These are phyloP conservation scores for Hyphopichia wangnamkhiaoensis DNA, from an alignment of 1,139 yeast species.

Conservation along the genomic window DNA sequence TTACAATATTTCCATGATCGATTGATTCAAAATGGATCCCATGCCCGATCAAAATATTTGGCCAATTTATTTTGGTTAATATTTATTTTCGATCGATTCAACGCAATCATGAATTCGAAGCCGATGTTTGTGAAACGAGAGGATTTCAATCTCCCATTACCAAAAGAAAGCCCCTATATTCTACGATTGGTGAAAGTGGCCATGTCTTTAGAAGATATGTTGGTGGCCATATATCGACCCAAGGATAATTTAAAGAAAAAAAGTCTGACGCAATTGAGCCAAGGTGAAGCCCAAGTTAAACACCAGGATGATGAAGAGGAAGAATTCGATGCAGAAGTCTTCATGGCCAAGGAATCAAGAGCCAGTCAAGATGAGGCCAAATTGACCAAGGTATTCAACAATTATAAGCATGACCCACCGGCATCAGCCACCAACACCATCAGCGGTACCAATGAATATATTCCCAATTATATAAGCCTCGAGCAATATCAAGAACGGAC, in stretches of 20 bases:
- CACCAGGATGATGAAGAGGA: not conserved
- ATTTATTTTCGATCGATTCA: conserved; percentile 35
- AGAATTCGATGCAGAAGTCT: not conserved
- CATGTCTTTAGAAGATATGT: conserved; percentile 25
- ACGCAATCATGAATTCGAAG: conserved; percentile 29
- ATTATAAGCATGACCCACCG: not conserved
- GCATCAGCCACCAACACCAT: not conserved
- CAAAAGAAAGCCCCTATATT: conserved; percentile 24
- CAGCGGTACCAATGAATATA: not conserved
- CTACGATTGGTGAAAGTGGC: conserved; percentile 30
- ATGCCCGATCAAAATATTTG: conserved; percentile 20
- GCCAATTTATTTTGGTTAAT: conserved; percentile 38
- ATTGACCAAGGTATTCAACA: not conserved
- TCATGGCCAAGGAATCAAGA: conserved; percentile 1
- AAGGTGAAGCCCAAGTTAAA: not conserved
- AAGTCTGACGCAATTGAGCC: not conserved
- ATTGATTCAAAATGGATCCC: conserved; percentile 3
- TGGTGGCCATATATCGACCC: conserved; percentile 26
- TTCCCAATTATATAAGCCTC: not conserved
- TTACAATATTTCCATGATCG: conserved; percentile 21
- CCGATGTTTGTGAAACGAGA: conserved; percentile 26
- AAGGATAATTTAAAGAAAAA: not conserved
- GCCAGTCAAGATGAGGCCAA: conserved; percentile 1
- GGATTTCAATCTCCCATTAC: conserved; percentile 33
- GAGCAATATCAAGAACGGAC: conserved; percentile 12